Evolutionary conservation across 1,139 yeast genomes (phyloP), one percentile per base, ranked within the genome.

Genomic region (Citeromyces siamensis): DNA sequence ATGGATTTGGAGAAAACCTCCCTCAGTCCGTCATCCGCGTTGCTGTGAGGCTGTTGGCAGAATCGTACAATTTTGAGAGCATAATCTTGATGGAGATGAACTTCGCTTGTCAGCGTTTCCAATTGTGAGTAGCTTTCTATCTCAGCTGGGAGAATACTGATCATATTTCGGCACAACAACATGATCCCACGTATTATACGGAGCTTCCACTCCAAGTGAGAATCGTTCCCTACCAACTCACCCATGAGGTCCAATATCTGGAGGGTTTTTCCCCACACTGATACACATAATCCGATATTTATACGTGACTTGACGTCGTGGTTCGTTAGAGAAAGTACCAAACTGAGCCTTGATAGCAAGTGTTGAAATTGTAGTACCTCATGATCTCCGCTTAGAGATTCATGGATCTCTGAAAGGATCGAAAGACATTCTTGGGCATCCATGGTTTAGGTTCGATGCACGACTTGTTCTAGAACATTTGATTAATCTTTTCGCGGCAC

Each of bases 111-210:
- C 14, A 23, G 28, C 19, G 20, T 32, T 19, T 18, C 20, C 6
- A 19, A 14, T 17, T 20, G 23, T 5, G 33, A 3, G 17, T 19
- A 34, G 10, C 38, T 21, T 19, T 32, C 8, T 8, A 41, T 19
- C 35, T 41, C 35, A 8, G 41, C 35, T n/a, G 23, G 33, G 13
- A 45, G 40, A 2, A 53, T 50, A 3, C 48, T 57, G 3, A 62
- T 43, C 35, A 63, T 41, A 39, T 63, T 64, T 35, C 67, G 48
- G 17, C 58, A 53, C 19, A 62, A 34, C 1, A 64, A 36, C 2
- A 59, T 37, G 2, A 58, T 43, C 3, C 66, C 69, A 36, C 67
- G 48, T 3, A 53, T 32, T 1, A 52, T 21, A 12, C 56, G 38
- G 4, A 43, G 21, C 10, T 40, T 35, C 16, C 35, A 26, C 28